Evolutionary conservation across 257 asterid species (phyloP), one percentile per base, ranked within the genome.

Genomic region (Plantago major): DNA sequence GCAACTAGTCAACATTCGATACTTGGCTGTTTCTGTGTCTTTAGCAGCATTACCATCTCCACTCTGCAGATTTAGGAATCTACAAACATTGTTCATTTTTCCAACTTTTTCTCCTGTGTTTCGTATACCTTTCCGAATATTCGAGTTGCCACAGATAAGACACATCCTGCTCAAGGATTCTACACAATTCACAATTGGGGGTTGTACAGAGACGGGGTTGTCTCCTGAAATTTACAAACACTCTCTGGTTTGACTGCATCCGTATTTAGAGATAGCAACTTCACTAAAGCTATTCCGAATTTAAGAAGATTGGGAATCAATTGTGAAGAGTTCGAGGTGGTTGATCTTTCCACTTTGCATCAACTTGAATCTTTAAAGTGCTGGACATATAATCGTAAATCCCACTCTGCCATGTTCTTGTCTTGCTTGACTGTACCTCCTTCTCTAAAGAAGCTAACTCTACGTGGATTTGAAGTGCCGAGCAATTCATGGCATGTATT

Each of bases 281-380:
- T 60, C 15, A 51, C 50, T 16, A 10, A 26, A 11, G 17, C 33
- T 16, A 46, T 53, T n/a, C 63, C 48, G 13, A 53, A 53, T 33
- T 3, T 61, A 16, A 69, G 3, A 33, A 15, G 45, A 6, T 55
- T 55, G 55, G 57, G 70, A 18, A 65, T 65, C 22, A 3, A 2
- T 12, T 42, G 9, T 16, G 7, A 1, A 33, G 8, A 1, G 5
- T 3, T 6, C 10, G 22, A 6, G 10, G 48, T 11, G 17, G 9
- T 26, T 55, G 57, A 65, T 46, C 64, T 62, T 10, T 10, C 19
- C 30, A 19, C 0, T 15, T 40, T 69, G 17, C 49, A 8, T 9
- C 62, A 62, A 10, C 69, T 72, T 33, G 69, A 72, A 62, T 15
- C 57, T 2, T 44, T 70, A 11, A 58, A 58, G 60, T 12, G 9